Evolutionary conservation across 148 eudicot genomes (phyloP).

Genomic region (Limonium bicolor): DNA sequence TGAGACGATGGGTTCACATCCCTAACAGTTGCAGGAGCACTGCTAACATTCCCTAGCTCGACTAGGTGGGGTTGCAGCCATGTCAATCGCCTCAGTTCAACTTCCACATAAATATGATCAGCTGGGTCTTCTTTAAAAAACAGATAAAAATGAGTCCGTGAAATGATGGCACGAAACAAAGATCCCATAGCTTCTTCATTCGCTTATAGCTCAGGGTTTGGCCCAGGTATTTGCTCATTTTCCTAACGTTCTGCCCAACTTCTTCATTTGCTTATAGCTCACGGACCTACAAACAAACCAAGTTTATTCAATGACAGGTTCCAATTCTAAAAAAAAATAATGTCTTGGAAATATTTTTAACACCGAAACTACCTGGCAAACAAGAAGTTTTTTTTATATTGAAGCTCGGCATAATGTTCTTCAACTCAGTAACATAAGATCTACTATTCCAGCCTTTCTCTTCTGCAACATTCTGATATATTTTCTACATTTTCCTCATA

Average conservation of each 20-base stretch:
- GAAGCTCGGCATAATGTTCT: conserved; percentile 89
- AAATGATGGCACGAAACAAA: conserved; percentile 69
- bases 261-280: conserved; percentile 69
- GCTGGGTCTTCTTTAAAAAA: conserved; percentile 74
- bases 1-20: conserved; percentile 57
- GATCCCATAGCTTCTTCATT: conserved; percentile 79
- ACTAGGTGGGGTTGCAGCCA: conserved; percentile 75
- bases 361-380: conserved; percentile 50
- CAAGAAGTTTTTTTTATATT: conserved; percentile 89
- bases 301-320: background rate
- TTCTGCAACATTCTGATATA: conserved; percentile 94
- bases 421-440: conserved; percentile 77
- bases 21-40: conserved; percentile 33
- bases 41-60: conserved; percentile 68
- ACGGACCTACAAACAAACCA: conserved; percentile 27
- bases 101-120: conserved; percentile 84
- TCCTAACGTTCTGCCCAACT: conserved; percentile 30
- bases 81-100: conserved; percentile 70
- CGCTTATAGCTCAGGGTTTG: conserved; percentile 46
- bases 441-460: conserved; percentile 83
- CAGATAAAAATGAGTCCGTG: conserved; percentile 83
- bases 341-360: background rate
- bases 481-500: conserved; percentile 91
- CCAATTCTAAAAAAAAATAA: background rate
- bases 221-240: conserved; percentile 23